A percentile compares a stretch with the other conserved stretches of the same genome.
Conservation (phyloP, 179 eudicot species). For the Drosera spatulata region DNA sequence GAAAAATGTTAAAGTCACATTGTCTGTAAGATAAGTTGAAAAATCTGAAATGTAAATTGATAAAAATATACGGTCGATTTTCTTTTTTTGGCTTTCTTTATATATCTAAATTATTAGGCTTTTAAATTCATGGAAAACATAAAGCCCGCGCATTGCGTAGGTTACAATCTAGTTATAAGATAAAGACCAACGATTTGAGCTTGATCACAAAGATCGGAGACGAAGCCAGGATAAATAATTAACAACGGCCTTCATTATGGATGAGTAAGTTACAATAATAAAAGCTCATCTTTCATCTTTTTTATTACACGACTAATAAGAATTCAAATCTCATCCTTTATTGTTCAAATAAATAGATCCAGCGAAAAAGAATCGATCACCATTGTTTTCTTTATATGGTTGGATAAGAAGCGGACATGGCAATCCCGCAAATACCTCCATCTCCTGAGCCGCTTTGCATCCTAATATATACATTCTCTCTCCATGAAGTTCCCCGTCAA, state of each 20-base stretch:
- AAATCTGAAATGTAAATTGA: too few species aligned
- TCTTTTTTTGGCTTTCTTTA: too few species aligned
- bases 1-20: too few species aligned
- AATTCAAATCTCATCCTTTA: too few species aligned
- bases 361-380: neutral
- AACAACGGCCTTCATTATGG: neutral
- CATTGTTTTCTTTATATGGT: slow-evolving; percentile 1
- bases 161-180: too few species aligned
- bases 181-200: neutral
- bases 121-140: too few species aligned
- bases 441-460: slow-evolving; percentile 16
- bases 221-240: neutral
- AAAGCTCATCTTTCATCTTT: too few species aligned
- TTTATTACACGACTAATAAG: too few species aligned
- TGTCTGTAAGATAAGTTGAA: too few species aligned
- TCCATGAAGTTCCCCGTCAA: slow-evolving; percentile 32
- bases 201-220: neutral
- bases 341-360: neutral
- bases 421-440: slow-evolving; percentile 26
- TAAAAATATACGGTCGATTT: too few species aligned
- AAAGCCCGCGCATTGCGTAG: too few species aligned
- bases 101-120: too few species aligned
- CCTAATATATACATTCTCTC: slow-evolving; percentile 25
- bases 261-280: neutral
- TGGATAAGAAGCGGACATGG: slow-evolving; percentile 27